These are phyloP conservation scores for Vitis vinifera DNA, from an alignment of 164 flowering plant genomes.

Conservation along the genomic window ASM3070453v1 NC_081810.1:3879001-3879500, in stretches of 20 bases:
- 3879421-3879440: constrained; percentile 45
- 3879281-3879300: neutral
- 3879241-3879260: neutral
- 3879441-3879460: constrained; percentile 49
- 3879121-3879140: neutral
- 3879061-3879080: too few relatives aligned
- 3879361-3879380: neutral
- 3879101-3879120: neutral
- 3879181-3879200: neutral
- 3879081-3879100: too few relatives aligned
- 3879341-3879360: neutral
- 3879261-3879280: neutral
- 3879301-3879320: neutral
- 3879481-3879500: neutral
- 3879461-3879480: constrained; percentile 23
- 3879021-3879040: too few relatives aligned
- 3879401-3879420: constrained; percentile 45
- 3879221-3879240: neutral
- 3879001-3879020: too few relatives aligned
- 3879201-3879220: neutral
- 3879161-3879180: neutral
- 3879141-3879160: too few relatives aligned
- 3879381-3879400: constrained; percentile 48
- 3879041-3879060: too few relatives aligned
- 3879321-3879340: neutral